Conservation (phyloP, 208 protist genomes). For the Crithidia fasciculata region DNA sequence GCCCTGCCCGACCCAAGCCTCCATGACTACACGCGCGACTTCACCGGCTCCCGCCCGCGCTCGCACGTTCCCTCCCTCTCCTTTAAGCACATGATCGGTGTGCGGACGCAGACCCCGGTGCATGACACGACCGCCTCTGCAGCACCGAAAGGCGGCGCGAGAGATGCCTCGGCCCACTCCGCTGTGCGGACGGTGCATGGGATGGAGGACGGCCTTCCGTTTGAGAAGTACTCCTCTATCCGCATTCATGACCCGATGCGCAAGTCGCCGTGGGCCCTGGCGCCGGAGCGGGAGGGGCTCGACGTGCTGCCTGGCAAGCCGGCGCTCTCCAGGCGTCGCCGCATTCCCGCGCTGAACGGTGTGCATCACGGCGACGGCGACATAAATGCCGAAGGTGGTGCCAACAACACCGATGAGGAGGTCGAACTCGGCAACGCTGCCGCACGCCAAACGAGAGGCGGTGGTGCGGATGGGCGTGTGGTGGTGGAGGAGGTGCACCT, state of each 20-base stretch:
- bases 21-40: conserved; percentile 23
- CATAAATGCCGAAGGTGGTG: neutral
- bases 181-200: conserved; percentile 22
- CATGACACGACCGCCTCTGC: conserved; percentile 7
- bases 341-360: conserved; percentile 15
- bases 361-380: conserved; percentile 12
- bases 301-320: conserved; percentile 41
- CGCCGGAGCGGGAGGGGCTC: conserved; percentile 40
- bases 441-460: neutral
- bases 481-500: conserved; percentile 77
- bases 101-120: conserved; percentile 36
- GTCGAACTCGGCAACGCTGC: neutral
- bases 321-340: conserved; percentile 36
- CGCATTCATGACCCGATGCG: conserved; percentile 55
- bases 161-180: neutral
- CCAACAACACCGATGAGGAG: neutral
- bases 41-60: conserved; percentile 40
- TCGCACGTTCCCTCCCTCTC: conserved; percentile 42
- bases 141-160: neutral
- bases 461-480: conserved; percentile 5
- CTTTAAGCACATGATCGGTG: conserved; percentile 44
- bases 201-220: conserved; percentile 43
- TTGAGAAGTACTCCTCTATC: conserved; percentile 62
- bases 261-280: conserved; percentile 79
- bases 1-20: conserved; percentile 10